A percentile compares a stretch with the other conserved stretches of the same genome.
Evolutionary conservation across 805 yeast genomes (phyloP).

Genomic region (Debaryomyces prosopidis): DNA sequence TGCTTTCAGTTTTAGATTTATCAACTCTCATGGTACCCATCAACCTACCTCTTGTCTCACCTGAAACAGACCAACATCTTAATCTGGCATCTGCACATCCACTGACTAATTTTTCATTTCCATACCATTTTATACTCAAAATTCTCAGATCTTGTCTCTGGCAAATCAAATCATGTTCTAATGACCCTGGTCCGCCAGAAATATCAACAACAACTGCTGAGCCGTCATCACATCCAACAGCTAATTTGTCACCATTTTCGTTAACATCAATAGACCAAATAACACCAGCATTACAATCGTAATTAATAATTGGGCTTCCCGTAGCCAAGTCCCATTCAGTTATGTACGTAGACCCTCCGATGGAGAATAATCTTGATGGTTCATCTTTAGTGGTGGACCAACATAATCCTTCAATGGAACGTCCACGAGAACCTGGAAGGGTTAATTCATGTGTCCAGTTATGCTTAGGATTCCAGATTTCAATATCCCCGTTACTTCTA

Average conservation of each 20-base stretch:
- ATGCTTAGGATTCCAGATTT: conserved; percentile 87
- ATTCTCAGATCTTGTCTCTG: conserved; percentile 86
- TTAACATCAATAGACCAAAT: conserved; percentile 85
- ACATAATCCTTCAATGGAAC: conserved; percentile 85
- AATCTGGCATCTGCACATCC: conserved; percentile 96
- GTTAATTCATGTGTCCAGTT: conserved; percentile 77
- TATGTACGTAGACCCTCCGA: conserved; percentile 88
- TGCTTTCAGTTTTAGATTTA: conserved; percentile 78
- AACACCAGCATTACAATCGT: conserved; percentile 90
- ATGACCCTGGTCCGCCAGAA: conserved; percentile 80
- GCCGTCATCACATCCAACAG: conserved; percentile 96
- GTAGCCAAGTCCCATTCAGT: conserved; percentile 90
- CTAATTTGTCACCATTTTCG: conserved; percentile 59
- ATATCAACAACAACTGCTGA: conserved; percentile 80
- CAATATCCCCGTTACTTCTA: conserved; percentile 91
- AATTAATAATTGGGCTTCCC: conserved; percentile 70
- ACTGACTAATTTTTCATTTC: conserved; percentile 67
- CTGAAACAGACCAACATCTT: conserved; percentile 68
- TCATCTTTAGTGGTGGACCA: conserved; percentile 62
- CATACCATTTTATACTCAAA: conserved; percentile 74
- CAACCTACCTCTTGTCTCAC: conserved; percentile 62
- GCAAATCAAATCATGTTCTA: conserved; percentile 73
- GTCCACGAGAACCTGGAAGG: conserved; percentile 75
- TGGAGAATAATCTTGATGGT: conserved; percentile 73
- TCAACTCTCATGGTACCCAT: conserved; percentile 88